Conservation (phyloP, 768 basidiomycete genomes). For the Auricularia sp. region DNA sequence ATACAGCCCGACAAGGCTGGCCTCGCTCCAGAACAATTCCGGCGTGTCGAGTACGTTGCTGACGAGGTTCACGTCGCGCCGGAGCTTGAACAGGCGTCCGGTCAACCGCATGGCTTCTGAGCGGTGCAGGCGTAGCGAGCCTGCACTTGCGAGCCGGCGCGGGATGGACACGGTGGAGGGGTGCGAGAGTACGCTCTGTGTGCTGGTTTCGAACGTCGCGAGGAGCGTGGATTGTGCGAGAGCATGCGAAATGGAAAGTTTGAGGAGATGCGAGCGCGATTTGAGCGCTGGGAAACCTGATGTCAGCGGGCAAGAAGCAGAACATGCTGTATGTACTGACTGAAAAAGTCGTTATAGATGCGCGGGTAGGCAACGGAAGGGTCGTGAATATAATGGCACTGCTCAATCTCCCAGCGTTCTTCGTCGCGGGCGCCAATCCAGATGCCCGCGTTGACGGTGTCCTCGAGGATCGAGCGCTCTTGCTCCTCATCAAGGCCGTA, state of each 20-base stretch:
- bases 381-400: conserved; percentile 84
- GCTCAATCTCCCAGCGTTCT: conserved; percentile 83
- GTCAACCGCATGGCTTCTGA: conserved; percentile 81
- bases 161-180: conserved; percentile 74
- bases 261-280: conserved; percentile 79
- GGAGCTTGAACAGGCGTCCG: conserved; percentile 63
- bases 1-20: conserved; percentile 78
- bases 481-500: conserved; percentile 75
- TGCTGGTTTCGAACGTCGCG: conserved; percentile 73
- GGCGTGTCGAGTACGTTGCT: conserved; percentile 91
- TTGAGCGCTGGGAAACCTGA: conserved; percentile 57
- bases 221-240: conserved; percentile 90
- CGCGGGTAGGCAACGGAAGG: conserved; percentile 73
- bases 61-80: conserved; percentile 83
- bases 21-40: conserved; percentile 91
- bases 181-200: conserved; percentile 68
- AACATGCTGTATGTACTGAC: conserved; percentile 36
- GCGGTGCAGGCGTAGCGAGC: conserved; percentile 63
- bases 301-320: not conserved
- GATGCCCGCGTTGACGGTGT: conserved; percentile 61
- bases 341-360: conserved; percentile 95
- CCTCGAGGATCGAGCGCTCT: conserved; percentile 77
- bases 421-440: conserved; percentile 51
- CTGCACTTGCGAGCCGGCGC: conserved; percentile 66
- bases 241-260: conserved; percentile 89